phyloP scores from a whole-genome alignment of 202 grass and related monocot genomes.

The Brachypodium distachyon region DNA sequence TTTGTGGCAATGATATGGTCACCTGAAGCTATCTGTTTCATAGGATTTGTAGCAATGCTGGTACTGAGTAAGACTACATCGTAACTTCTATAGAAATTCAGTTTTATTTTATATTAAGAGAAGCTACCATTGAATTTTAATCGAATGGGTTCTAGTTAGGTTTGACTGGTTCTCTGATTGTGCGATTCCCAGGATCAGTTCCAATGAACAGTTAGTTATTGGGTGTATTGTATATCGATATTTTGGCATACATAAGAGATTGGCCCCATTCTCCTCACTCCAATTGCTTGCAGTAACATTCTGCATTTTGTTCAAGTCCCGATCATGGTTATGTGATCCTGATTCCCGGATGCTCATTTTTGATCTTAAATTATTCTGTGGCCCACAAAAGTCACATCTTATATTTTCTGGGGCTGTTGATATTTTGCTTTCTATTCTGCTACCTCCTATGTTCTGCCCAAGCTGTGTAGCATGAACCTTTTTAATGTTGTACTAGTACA shows the following conservation, averaged over 20 bases:
- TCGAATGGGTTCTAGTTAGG: too few relatives aligned
- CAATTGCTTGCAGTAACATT: not conserved
- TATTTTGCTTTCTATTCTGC: not conserved
- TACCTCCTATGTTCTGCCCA: not conserved
- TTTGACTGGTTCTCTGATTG: too few relatives aligned
- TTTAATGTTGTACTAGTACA: not conserved
- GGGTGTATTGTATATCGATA: too few relatives aligned
- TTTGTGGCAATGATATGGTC: not conserved
- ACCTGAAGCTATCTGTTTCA: not conserved
- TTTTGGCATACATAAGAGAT: not conserved
- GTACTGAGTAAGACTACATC: not conserved
- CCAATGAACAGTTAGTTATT: not conserved
- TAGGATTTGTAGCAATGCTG: not conserved
- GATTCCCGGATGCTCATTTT: not conserved
- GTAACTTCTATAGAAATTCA: not conserved
- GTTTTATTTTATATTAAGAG: not conserved
- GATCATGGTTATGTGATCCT: not conserved
- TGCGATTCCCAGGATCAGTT: not conserved
- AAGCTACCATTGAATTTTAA: not conserved
- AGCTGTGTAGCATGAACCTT: not conserved
- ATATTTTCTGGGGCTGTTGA: not conserved
- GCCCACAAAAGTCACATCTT: not conserved
- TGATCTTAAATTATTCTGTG: not conserved
- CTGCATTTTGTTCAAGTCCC: not conserved
- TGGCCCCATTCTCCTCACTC: not conserved